Base-by-base conservation (phyloP, 257 asterid species). In the Salvia rosmarinus region DNA sequence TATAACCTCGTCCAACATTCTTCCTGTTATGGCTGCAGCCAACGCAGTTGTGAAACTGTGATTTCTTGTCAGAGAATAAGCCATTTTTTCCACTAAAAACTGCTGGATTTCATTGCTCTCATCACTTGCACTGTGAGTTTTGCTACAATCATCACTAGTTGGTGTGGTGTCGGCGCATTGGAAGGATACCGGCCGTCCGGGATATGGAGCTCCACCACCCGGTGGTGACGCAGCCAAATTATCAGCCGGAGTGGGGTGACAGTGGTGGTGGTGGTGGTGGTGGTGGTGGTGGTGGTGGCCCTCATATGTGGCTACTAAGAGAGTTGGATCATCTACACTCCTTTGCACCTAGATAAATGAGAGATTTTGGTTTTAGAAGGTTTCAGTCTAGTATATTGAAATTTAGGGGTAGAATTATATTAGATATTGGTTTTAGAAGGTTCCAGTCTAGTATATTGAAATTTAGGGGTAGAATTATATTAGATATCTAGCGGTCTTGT, bases 21-120 rank as follows among this genome's bases (percentile, higher is more conserved):
- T 82, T 8, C 80, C 85, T 9, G 96, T 80, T 30, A 90, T 88
- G 54, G 95, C 96, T 14, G 90, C 89, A 32, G 84, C 89, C 28
- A 88, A 68, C 7, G 95, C 91, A 32, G 89, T 77, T 3, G 90
- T 90, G 72, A 90, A 90, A 40, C 80, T 73, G 19, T 78, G 78
- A 72, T 78, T 88, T 49, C 79, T 88, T 3, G 87, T 82, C 79
- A 90, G 75, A 2, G 90, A 83, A 64, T 87, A 74, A 30, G 88
- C 90, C 92, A 88, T 85, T 55, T 85, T 78, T 66, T 83, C 89
- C 16, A 86, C 86, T 57, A 82, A 70, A 39, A 54, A 8, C 43
- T 82, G 75, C n/a, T 78, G 86, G 52, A 77, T 42, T 57, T 81
- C 81, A 55, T 63, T 62, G 49, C 55, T 71, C 6, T 80, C 9